These are phyloP conservation scores for Populus nigra DNA, from an alignment of 345 rosid genomes.

Conservation along the genomic window DNA sequence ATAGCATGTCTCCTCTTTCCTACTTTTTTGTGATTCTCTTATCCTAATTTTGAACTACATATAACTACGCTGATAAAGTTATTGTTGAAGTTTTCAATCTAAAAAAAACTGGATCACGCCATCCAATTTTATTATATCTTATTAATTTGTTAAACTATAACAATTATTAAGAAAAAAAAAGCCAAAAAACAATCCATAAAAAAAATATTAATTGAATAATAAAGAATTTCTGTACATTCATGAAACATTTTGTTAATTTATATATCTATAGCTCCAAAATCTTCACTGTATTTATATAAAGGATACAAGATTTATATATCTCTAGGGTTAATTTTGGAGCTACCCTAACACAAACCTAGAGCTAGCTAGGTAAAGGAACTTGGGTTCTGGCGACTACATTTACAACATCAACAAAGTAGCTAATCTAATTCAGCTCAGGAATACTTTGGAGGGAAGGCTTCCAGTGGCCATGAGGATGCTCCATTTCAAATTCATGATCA, in stretches of 20 bases:
- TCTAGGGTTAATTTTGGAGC: not conserved
- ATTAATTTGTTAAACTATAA: not conserved
- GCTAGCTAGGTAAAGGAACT: not conserved
- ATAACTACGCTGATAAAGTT: not conserved
- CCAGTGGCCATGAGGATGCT: slow-evolving; percentile 43
- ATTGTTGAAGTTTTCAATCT: not conserved
- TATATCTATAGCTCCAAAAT: no score
- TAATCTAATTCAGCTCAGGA: slow-evolving; percentile 52
- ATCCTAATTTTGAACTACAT: no score
- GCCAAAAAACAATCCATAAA: no score
- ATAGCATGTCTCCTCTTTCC: no score
- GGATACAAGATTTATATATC: not conserved
- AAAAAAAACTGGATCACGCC: not conserved
- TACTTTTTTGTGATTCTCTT: no score
- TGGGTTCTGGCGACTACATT: not conserved
- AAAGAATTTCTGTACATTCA: not conserved
- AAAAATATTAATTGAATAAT: no score
- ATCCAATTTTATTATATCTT: not conserved
- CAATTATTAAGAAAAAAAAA: no score
- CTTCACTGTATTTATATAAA: no score
- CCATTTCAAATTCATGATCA: not conserved
- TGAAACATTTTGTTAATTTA: no score
- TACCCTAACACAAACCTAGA: not conserved
- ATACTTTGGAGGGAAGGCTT: slow-evolving; percentile 65
- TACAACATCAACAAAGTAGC: not conserved